Conservation (phyloP, 129 eudicot species). For the Pulicaria dysenterica region DNA sequence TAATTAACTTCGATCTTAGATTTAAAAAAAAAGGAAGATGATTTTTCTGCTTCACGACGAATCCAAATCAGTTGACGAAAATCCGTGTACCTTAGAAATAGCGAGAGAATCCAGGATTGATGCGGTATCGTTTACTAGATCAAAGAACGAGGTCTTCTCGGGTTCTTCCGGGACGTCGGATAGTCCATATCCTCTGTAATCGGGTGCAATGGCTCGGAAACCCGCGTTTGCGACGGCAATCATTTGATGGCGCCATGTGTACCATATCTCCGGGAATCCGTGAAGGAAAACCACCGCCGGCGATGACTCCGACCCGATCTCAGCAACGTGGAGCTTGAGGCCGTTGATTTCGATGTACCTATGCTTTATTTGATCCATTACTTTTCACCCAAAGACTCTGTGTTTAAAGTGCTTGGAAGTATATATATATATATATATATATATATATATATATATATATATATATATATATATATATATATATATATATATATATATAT, state of each 20-base stretch:
- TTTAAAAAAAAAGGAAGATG: too few species aligned
- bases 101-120: constrained; percentile 25
- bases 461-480: too few species aligned
- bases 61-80: not conserved
- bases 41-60: not conserved
- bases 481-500: too few species aligned
- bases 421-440: not conserved
- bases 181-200: constrained; percentile 36
- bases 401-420: not conserved
- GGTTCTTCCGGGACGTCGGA: constrained; percentile 32
- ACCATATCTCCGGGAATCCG: constrained; percentile 36
- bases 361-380: constrained; percentile 31
- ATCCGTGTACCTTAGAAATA: constrained; percentile 12
- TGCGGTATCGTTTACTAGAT: constrained; percentile 18
- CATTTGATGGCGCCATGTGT: constrained; percentile 41
- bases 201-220: constrained; percentile 32
- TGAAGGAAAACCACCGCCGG: constrained; percentile 28
- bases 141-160: constrained; percentile 25
- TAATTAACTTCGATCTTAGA: too few species aligned
- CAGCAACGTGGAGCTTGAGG: constrained; percentile 34
- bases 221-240: constrained; percentile 32
- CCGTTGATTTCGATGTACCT: constrained; percentile 19
- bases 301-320: constrained; percentile 23
- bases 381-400: not conserved
- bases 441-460: too few species aligned